These are phyloP conservation scores for Spiromastix sp. DNA, from an alignment of 2,329 filamentous ascomycete species.

Conservation along the genomic window DNA sequence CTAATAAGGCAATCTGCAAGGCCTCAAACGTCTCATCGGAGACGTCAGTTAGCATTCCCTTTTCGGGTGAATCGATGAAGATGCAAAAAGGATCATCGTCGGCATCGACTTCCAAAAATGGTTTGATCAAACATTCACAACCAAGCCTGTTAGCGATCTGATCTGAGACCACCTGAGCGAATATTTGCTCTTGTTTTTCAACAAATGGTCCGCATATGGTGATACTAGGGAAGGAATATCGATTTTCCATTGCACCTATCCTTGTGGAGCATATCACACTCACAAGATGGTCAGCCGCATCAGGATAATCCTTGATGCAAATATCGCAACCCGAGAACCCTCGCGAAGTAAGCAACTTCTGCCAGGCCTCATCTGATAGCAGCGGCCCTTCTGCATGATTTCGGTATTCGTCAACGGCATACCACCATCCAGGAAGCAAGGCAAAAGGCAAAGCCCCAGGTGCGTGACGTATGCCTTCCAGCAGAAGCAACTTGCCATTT, in stretches of 20 bases:
- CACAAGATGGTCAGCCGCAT: background rate
- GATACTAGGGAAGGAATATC: background rate
- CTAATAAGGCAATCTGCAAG: background rate
- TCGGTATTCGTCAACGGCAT: constrained; percentile 14
- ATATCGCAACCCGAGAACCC: constrained; percentile 6
- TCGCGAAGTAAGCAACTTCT: constrained; percentile 3
- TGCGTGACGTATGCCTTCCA: constrained; percentile 24
- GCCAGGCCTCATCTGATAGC: constrained; percentile 1
- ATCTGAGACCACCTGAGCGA: background rate
- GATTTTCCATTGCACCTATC: background rate
- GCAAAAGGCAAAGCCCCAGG: constrained; percentile 16
- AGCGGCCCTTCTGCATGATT: background rate
- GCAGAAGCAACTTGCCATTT: constrained; percentile 34
- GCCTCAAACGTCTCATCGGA: background rate
- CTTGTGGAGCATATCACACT: background rate
- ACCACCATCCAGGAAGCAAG: constrained; percentile 24
- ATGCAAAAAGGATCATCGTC: background rate
- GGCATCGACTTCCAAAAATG: background rate
- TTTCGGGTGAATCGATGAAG: background rate
- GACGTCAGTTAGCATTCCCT: background rate
- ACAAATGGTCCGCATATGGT: background rate
- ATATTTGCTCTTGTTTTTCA: background rate
- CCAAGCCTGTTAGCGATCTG: background rate
- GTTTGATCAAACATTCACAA: background rate
- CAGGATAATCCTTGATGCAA: background rate